Evolutionary conservation across 345 rosid genomes (phyloP).

Genomic region (Eucalyptus fibrosa): DNA sequence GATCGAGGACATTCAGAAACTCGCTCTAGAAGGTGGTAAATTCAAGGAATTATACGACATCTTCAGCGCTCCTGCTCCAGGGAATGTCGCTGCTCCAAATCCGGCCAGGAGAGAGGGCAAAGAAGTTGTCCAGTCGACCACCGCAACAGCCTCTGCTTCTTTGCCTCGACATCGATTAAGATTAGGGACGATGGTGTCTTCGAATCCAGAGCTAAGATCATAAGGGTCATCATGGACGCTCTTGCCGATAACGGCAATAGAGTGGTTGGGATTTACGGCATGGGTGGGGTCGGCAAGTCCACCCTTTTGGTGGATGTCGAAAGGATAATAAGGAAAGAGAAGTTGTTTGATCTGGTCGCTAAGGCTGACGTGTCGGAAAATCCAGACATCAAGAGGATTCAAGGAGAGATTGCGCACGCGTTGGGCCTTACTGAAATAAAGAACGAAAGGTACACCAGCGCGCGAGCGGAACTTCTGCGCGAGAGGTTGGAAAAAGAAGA

Average conservation of each 20-base stretch:
- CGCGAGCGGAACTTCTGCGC: accelerated
- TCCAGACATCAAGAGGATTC: too few species aligned
- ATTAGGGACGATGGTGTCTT: accelerated
- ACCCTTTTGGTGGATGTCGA: too few species aligned
- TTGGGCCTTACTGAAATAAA: accelerated
- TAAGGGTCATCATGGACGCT: too few species aligned
- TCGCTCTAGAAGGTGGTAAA: accelerated
- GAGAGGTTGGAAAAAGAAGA: accelerated
- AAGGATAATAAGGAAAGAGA: accelerated
- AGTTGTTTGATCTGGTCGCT: too few species aligned
- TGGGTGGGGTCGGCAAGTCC: too few species aligned
- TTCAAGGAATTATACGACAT: background rate
- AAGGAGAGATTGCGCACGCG: background rate
- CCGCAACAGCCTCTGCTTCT: accelerated
- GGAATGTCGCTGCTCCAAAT: accelerated
- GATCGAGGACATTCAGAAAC: background rate
- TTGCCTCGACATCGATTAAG: accelerated
- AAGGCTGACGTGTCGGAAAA: too few species aligned
- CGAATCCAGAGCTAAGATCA: too few species aligned
- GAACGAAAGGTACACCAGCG: accelerated
- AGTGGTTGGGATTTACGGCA: accelerated
- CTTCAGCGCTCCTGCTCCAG: accelerated
- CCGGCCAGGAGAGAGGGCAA: accelerated
- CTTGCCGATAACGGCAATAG: background rate
- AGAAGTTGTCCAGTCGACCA: accelerated